Percentiles rank a stretch among this genome's conserved stretches.
These are phyloP conservation scores for Clarireedia homoeocarpa DNA, from an alignment of 2,329 filamentous ascomycete genomes.

Conservation along the genomic window DNA sequence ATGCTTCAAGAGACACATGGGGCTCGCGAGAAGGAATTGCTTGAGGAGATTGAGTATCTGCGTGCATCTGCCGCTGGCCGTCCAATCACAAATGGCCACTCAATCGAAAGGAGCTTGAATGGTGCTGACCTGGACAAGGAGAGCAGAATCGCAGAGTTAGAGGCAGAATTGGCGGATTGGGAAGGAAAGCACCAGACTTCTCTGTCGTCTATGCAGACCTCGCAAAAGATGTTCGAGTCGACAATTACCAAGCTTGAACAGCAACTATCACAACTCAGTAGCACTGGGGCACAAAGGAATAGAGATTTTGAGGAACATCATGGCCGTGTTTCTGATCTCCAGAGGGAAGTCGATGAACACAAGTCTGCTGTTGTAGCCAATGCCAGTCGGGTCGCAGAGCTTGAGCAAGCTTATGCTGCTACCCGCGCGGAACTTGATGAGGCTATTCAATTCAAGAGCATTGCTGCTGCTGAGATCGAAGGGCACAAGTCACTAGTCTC, in stretches of 20 bases:
- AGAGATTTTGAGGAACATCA: constrained; percentile 43
- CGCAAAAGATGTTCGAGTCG: constrained; percentile 63
- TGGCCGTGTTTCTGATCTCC: constrained; percentile 52
- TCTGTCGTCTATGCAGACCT: constrained; percentile 61
- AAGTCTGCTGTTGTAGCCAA: constrained; percentile 65
- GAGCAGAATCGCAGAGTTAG: constrained; percentile 48
- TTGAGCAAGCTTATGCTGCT: constrained; percentile 64
- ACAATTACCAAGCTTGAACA: constrained; percentile 68
- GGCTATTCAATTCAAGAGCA: constrained; percentile 50
- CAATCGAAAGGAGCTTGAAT: constrained; percentile 7
- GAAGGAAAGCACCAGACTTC: constrained; percentile 66
- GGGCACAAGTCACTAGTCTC: constrained; percentile 37
- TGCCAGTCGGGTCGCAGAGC: constrained; percentile 58
- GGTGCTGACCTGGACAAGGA: constrained; percentile 25
- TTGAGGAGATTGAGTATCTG: constrained; percentile 61
- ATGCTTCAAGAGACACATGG: constrained; percentile 65
- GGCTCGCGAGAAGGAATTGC: constrained; percentile 67
- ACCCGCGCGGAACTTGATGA: constrained; percentile 62
- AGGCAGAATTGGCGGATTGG: constrained; percentile 67
- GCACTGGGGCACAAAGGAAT: constrained; percentile 36
- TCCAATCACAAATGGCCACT: constrained; percentile 11
- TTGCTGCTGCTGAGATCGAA: constrained; percentile 34
- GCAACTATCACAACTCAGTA: constrained; percentile 34
- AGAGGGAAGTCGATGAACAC: constrained; percentile 73
- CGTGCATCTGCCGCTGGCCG: constrained; percentile 32